Percentiles rank a stretch among this genome's conserved stretches.
These are phyloP conservation scores for Berkeleyomyces rouxiae DNA, from an alignment of 2,329 filamentous ascomycete species.

Conservation along the genomic window DNA sequence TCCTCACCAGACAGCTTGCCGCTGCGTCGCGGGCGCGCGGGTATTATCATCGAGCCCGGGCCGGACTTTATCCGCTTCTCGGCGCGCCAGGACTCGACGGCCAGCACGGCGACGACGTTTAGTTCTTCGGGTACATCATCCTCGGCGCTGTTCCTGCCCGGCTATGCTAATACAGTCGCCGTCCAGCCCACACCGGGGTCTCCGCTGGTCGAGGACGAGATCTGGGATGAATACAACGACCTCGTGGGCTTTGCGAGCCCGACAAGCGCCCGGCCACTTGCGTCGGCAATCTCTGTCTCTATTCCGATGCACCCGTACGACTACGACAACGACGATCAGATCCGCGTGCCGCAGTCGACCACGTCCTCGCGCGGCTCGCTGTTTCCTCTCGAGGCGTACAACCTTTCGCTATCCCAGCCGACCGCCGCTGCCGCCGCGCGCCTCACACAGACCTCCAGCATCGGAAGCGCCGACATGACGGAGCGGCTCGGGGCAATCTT, in stretches of 20 bases:
- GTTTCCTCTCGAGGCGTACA: conserved; percentile 37
- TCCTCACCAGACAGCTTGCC: conserved; percentile 22
- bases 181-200: conserved; percentile 45
- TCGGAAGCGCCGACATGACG: conserved; percentile 38
- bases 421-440: conserved; percentile 26
- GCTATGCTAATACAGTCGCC: conserved; percentile 48
- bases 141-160: conserved; percentile 29
- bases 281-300: conserved; percentile 27
- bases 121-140: conserved; percentile 50
- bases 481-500: conserved; percentile 35
- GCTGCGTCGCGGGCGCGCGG: conserved; percentile 19
- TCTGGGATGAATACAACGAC: conserved; percentile 92
- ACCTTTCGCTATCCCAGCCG: conserved; percentile 22
- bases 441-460: conserved; percentile 38
- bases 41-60: conserved; percentile 19
- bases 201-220: conserved; percentile 61
- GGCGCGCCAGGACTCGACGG: conserved; percentile 52
- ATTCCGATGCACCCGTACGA: conserved; percentile 91
- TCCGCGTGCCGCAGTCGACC: conserved; percentile 31
- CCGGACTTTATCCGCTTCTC: conserved; percentile 61
- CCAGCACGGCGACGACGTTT: conserved; percentile 27
- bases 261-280: conserved; percentile 30
- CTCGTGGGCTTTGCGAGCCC: conserved; percentile 45
- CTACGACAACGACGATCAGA: conserved; percentile 52
- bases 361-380: conserved; percentile 40